Base-by-base conservation (phyloP, 1,284 basidiomycete species). In the Meripilus lineatus region DNA sequence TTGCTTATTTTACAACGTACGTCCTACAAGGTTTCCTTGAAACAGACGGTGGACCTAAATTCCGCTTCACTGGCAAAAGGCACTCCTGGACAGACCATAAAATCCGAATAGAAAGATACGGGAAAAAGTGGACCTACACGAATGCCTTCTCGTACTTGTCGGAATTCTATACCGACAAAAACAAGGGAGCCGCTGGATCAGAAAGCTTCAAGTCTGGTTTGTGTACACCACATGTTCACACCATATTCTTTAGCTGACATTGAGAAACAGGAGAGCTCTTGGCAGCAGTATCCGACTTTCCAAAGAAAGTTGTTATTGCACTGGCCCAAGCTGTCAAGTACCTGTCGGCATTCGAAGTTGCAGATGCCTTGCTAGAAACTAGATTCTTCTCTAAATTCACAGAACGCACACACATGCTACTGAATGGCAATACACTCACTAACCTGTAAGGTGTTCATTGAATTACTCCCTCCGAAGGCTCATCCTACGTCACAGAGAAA, bases 361-460 rank as follows among this genome's bases (percentile, higher is more conserved):
- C 86, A 18, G 82, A 88, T 50, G 79, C 82, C 4, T 79, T 94
- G 50, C 58, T 81, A 6, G 82, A 89, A 56, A 80, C 84, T 1
- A 74, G 76, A 30, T 87, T 89, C 55, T 96, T 93, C 63, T 72
- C 69, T 14, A 81, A 75, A 54, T 98, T 98, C 58, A 74, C 87
- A 1, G 80, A 81, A 30, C 76, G 79, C 35, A 78, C 82, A 0
- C 85, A 91, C 51, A 96, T 98, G 93, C 73, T 93, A 13, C 72
- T 99, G 38, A 90, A 87, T 45, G 84, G 84, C 32, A 94, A 92
- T 58, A 96, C 95, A 0, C 67, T 98, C 13, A 74, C 75, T 22
- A 97, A 98, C 58, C 69, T 98, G 67, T 81, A 47, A 21, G 76
- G 53, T 30, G 8, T 30, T 30, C 28, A n/a, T n/a, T 10, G 2